These are phyloP conservation scores for Thalassiosira delicatula DNA, from an alignment of 352 stramenopile genomes.

Conservation along the genomic window DNA sequence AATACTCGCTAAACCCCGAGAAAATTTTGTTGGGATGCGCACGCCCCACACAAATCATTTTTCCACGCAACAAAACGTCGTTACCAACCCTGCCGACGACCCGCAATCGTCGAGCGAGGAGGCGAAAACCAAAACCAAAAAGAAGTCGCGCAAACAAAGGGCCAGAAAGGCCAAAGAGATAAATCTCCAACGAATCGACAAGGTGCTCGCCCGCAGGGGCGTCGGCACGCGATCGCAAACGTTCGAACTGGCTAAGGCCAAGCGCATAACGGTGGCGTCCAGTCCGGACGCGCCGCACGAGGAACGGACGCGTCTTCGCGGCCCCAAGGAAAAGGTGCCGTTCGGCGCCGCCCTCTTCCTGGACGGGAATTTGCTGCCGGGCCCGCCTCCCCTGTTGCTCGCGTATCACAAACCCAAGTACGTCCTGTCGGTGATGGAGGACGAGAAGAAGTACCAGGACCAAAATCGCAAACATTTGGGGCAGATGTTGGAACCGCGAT, in stretches of 20 bases:
- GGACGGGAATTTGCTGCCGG: constrained; percentile 71
- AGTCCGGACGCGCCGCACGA: constrained; percentile 38
- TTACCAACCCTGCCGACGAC: too few species aligned
- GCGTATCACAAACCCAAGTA: constrained; percentile 84
- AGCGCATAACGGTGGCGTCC: constrained; percentile 64
- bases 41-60: too few species aligned
- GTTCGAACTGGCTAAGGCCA: constrained; percentile 72
- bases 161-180: constrained; percentile 16
- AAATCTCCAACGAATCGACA: constrained; percentile 77
- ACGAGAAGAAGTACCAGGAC: constrained; percentile 67
- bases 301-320: constrained; percentile 54
- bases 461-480: constrained; percentile 57
- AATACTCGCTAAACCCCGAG: too few species aligned
- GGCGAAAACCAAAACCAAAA: constrained; percentile 14
- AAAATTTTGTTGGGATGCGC: too few species aligned
- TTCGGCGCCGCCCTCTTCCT: constrained; percentile 69
- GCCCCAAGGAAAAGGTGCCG: constrained; percentile 74
- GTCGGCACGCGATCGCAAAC: constrained; percentile 79
- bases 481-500: constrained; percentile 60
- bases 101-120: neutral
- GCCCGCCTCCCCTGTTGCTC: constrained; percentile 68
- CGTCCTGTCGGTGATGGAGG: constrained; percentile 81
- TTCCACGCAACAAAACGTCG: too few species aligned
- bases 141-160: constrained; percentile 46
- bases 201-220: constrained; percentile 82